phyloP scores from a whole-genome alignment of 2,329 filamentous ascomycete species.

The Diatrype stigma region DNA sequence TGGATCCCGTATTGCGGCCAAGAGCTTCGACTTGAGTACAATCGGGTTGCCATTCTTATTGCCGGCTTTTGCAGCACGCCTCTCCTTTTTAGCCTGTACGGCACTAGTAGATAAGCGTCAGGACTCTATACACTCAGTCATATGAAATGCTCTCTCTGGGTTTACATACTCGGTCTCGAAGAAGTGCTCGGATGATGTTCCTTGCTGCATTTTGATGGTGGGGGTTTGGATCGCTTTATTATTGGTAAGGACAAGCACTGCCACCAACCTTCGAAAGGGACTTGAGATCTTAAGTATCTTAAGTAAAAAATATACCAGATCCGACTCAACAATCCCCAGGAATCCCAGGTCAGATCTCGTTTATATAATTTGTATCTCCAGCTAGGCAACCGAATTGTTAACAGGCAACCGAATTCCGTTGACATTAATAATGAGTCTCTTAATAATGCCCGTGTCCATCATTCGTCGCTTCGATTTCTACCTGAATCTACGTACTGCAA shows the following conservation, averaged over 20 bases:
- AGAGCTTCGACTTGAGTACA: constrained; percentile 76
- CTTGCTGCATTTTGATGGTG: constrained; percentile 53
- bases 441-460: neutral
- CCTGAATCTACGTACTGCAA: too few species aligned
- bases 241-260: too few species aligned
- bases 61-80: constrained; percentile 65
- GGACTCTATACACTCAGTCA: constrained; percentile 32
- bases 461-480: too few species aligned
- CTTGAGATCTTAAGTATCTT: neutral
- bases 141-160: neutral
- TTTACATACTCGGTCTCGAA: constrained; percentile 81
- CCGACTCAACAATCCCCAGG: neutral
- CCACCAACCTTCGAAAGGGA: neutral
- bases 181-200: constrained; percentile 74
- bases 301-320: neutral
- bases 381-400: neutral
- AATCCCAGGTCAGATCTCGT: too few species aligned
- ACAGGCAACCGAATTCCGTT: neutral
- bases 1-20: constrained; percentile 69
- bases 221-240: constrained; percentile 2
- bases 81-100: constrained; percentile 41
- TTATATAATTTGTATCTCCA: neutral
- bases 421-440: neutral
- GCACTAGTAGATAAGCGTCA: constrained; percentile 41
- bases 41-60: constrained; percentile 85